Conservation (phyloP, 192 early-diverging fungal species). For the Rhizoclosmatium globosum region DNA sequence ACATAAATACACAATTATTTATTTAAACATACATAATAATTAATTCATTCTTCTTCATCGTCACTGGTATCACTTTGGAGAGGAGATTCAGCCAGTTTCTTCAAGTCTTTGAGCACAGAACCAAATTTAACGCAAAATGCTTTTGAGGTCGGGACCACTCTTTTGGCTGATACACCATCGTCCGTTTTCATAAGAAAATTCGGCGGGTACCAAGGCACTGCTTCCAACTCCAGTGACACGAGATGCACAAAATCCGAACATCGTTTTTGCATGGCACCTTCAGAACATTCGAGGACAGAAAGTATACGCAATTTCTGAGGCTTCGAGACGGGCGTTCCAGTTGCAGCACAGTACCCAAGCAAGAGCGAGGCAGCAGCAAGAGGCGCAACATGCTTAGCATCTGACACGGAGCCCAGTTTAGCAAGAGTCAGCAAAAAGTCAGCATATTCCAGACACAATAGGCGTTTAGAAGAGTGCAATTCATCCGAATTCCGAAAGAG, state of each 20-base stretch:
- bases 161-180: not conserved
- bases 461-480: not conserved
- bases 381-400: not conserved
- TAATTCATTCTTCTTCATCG: too few relatives aligned
- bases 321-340: not conserved
- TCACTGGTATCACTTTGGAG: too few relatives aligned
- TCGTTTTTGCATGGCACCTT: not conserved
- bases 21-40: too few relatives aligned
- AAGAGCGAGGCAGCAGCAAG: not conserved
- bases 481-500: not conserved
- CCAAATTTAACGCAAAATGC: not conserved
- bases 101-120: not conserved
- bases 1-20: too few relatives aligned
- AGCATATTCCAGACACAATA: not conserved
- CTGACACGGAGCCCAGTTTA: not conserved
- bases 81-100: not conserved
- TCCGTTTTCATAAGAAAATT: not conserved
- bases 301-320: not conserved
- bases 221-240: not conserved
- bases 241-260: not conserved
- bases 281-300: not conserved
- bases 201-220: not conserved
- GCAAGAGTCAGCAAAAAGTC: not conserved
- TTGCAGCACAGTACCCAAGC: not conserved
- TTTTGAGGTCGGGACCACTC: not conserved